Base-by-base conservation (phyloP, 192 early-diverging fungal genomes). In the Helicostylum pulchrum region DNA sequence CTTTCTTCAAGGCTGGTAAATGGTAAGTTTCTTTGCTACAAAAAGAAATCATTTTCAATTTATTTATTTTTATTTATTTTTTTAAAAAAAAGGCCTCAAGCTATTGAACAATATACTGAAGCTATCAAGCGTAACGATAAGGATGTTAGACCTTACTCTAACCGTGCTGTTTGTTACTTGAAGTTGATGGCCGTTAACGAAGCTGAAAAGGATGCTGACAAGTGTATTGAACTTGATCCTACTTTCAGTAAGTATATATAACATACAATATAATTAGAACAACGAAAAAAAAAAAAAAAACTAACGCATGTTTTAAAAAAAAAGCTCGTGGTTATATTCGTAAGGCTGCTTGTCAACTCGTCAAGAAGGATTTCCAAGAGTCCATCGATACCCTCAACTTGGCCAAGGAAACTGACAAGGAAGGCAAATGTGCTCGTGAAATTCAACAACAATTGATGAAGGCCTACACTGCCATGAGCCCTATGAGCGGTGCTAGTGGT, bases 271-370 rank as follows among this genome's bases (percentile, higher is more conserved):
- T 3, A 3, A 5, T 23, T 44, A 36, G 9, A 42, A 49, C 5
- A 8, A 1, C 3, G 20, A 20, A 31, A 21, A 19, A 30, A 4
- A 26, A 10, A 60, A 12, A 23, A 3, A 9, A 19, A 43, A 42
- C 10, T 17, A 3, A 19, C 20, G 50, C 34, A 20, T 44, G 3
- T 57, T 3, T 20, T 42, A 19, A 20, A 19, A 58, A 39, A 78
- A n/a, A n/a, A n/a, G 77, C 94, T 59, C 94, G 94, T 82, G 97
- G 91, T 32, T 97, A 99, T 73, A 88, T 94, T 50, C 93, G 97
- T 71, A 98, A 97, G 85, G 94, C 94, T 44, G 89, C 88, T 15
- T 87, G 96, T 64, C 83, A 93, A 62, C 86, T 90, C 70, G 81
- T 89, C 57, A 94, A 90, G 81, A 89, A 90, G 75, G 96, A 99